Base-by-base conservation (phyloP, 192 early-diverging fungal genomes). In the Coemansia sp. region DNA sequence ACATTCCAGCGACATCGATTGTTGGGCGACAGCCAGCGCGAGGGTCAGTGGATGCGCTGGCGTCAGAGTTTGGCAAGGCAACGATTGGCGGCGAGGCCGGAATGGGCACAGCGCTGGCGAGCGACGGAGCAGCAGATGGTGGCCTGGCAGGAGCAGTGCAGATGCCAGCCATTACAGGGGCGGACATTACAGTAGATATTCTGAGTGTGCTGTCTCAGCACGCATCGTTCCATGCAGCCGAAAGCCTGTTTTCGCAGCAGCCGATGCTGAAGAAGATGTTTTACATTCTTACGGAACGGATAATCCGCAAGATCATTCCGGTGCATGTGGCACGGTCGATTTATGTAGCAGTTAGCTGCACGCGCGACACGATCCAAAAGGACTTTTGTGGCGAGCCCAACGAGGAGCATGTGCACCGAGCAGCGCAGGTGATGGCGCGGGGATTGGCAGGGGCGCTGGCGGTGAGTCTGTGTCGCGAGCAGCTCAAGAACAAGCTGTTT, bases 371-470 rank as follows among this genome's bases (percentile, higher is more conserved):
- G 29, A 85, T 98, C 22, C 72, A 90, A 47, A 99, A 99, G 76
- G 97, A 99, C 69, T 98, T 98, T 84, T 92, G 92, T 0, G 85
- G 92, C 66, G 97, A 99, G 72, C 87, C 92, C 5, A 93, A 95
- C 69, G 97, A 98, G 70, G 90, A 92, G 49, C 89, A 92, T 66
- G 90, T 99, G 89, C 85, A 93, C 52, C 90, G 93, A 50, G 90
- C 97, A 1, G 95, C 95, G 7, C 94, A 96, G 68, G 73, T 92
- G 24, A 99, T 99, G 96, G 94, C 91, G 9, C 94, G 97, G 65
- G 93, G 88, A 22, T 72, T 99, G 9, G 94, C 95, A 5, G 91
- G 90, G 5, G 84, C 83, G 56, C 81, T 97, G 24, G 94, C 94
- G 2, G 87, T 95, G 43, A 94, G 95, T 17, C 92, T 93, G 14